These are phyloP conservation scores for Pythium brassicae DNA, from an alignment of 352 stramenopile species.

Conservation along the genomic window DNA sequence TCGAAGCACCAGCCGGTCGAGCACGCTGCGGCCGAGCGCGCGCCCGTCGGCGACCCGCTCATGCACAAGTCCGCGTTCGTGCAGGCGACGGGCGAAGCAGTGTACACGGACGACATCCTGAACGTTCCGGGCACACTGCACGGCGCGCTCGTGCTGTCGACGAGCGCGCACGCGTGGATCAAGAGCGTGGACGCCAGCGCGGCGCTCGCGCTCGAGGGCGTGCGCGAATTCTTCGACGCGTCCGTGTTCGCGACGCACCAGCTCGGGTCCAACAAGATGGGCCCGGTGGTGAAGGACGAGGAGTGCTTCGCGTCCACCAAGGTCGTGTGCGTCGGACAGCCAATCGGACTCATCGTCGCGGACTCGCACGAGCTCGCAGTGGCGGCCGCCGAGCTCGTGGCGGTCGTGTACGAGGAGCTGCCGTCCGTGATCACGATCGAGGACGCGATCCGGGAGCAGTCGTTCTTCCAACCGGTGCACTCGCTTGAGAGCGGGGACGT, in stretches of 20 bases:
- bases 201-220: constrained; percentile 84
- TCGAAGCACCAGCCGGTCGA: constrained; percentile 58
- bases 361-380: constrained; percentile 77
- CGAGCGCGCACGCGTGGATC: constrained; percentile 73
- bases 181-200: constrained; percentile 81
- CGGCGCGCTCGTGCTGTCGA: constrained; percentile 89
- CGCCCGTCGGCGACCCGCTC: constrained; percentile 85
- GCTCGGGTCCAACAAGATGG: constrained; percentile 77
- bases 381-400: constrained; percentile 75
- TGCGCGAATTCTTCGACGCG: constrained; percentile 85
- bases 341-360: constrained; percentile 80
- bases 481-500: constrained; percentile 84
- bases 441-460: constrained; percentile 91
- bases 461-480: constrained; percentile 86
- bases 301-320: constrained; percentile 77
- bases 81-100: constrained; percentile 93
- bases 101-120: constrained; percentile 95
- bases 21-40: constrained; percentile 30
- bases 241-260: constrained; percentile 56
- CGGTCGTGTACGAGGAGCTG: constrained; percentile 87
- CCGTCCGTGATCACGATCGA: constrained; percentile 92
- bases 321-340: constrained; percentile 75
- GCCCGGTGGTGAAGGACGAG: constrained; percentile 81
- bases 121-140: constrained; percentile 86
- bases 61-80: constrained; percentile 92